Base-by-base conservation (phyloP, 345 rosid genomes). In the Erucastrum elatum region DNA sequence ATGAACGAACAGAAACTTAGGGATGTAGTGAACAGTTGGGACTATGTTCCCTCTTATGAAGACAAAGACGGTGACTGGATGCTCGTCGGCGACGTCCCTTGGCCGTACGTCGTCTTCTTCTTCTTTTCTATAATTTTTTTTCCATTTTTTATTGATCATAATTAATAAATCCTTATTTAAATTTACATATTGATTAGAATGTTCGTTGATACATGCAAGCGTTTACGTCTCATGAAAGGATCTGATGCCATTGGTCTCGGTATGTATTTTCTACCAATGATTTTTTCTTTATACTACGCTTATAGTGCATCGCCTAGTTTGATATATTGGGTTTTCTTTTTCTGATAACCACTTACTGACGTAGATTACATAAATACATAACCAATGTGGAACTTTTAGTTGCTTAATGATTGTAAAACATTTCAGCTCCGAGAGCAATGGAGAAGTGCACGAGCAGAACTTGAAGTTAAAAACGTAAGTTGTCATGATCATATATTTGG, bases 21-120 rank as follows among this genome's bases (percentile, higher is more conserved):
- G 88, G 97, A 90, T 66, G 75, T 91, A 5, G 85, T 90, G 77
- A 88, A 82, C 75, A 85, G 84, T 64, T 87, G 91, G 70, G 95
- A 93, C 60, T 91, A 90, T 84, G 93, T 90, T 83, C 92, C 97
- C 59, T 90, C 94, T 64, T 93, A 93, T 68, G 95, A 93, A 83
- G 98, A 93, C 85, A 93, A 90, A 86, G 98, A 93, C 61, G 93
- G 97, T 70, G 98, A 93, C 55, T 93, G 97, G 98, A 93, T 90
- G 98, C 94, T 93, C 51, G 91, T 93, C 56, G 98, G 98, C 9
- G 98, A 93, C 80, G 98, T 93, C 56, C 98, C 98, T 16, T 93
- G 98, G 98, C 84, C 87, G 98, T 93, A 84, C 62, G 87, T 78
- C 31, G 60, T 68, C 35, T 51, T 62, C 74, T 37, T 70, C 35